phyloP scores from a whole-genome alignment of 257 asterid genomes.

The Nicotiana otophora region DNA sequence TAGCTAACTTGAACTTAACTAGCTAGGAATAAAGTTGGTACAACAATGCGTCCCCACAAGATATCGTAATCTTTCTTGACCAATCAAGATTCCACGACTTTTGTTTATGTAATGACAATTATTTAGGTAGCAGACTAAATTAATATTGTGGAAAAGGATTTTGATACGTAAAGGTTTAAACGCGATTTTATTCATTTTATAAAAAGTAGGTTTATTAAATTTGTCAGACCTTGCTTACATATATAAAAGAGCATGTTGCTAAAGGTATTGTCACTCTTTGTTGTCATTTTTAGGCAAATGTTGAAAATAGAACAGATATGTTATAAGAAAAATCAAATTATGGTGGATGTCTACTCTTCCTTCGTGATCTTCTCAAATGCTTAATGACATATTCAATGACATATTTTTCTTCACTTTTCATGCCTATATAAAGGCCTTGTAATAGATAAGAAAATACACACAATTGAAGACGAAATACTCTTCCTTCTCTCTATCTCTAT shows the following conservation, averaged over 20 bases:
- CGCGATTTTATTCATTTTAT: too few relatives aligned
- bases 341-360: too few relatives aligned
- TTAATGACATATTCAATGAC: too few relatives aligned
- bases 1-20: background rate
- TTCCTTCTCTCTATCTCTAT: too few relatives aligned
- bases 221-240: background rate
- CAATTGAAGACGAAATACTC: too few relatives aligned
- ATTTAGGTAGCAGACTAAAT: background rate
- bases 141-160: background rate
- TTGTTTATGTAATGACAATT: background rate
- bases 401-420: too few relatives aligned
- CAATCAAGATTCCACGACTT: background rate
- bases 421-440: too few relatives aligned
- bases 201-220: background rate
- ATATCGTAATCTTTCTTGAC: background rate
- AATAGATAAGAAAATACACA: too few relatives aligned
- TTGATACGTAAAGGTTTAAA: background rate
- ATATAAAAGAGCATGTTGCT: background rate
- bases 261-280: background rate
- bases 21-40: constrained; percentile 9
- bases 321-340: too few relatives aligned
- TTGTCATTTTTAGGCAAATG: background rate
- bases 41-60: background rate
- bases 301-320: background rate
- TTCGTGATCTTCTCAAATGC: too few relatives aligned